phyloP scores from a whole-genome alignment of 2,329 filamentous ascomycete genomes.

The Pestalotiopsis sp. region DNA sequence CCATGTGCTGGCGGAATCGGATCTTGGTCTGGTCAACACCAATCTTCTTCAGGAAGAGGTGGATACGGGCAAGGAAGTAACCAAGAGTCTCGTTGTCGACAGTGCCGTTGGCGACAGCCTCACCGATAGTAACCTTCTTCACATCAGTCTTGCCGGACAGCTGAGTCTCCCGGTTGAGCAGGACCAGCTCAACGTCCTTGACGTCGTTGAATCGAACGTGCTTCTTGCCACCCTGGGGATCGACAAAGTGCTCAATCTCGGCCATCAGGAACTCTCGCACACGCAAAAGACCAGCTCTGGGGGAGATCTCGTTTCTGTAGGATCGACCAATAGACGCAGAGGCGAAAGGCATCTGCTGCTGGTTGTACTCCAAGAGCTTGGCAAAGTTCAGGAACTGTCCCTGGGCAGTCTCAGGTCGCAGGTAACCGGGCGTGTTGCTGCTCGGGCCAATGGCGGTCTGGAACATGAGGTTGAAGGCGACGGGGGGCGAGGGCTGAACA shows the following conservation, averaged over 20 bases:
- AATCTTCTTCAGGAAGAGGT: slow-evolving; percentile 85
- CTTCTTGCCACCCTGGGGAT: slow-evolving; percentile 93
- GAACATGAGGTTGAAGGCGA: slow-evolving; percentile 99
- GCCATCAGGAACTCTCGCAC: slow-evolving; percentile 99
- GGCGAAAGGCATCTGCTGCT: slow-evolving; percentile 93
- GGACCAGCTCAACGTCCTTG: slow-evolving; percentile 77
- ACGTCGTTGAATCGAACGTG: slow-evolving; percentile 87
- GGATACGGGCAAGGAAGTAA: slow-evolving; percentile 94
- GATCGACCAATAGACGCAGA: slow-evolving; percentile 97
- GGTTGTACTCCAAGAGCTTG: slow-evolving; percentile 88
- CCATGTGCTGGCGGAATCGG: slow-evolving; percentile 96
- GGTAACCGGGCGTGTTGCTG: slow-evolving; percentile 81
- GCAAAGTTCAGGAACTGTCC: slow-evolving; percentile 95
- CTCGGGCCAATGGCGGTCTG: slow-evolving; percentile 92
- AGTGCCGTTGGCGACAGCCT: slow-evolving; percentile 79
- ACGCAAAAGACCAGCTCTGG: slow-evolving; percentile 84
- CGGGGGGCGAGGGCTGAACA: slow-evolving; percentile 75
- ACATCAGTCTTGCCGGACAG: slow-evolving; percentile 81
- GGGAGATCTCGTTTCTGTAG: slow-evolving; percentile 97
- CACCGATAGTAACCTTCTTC: slow-evolving; percentile 75
- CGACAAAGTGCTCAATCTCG: slow-evolving; percentile 98
- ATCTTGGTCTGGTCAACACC: slow-evolving; percentile 87
- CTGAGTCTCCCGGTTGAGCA: slow-evolving; percentile 85
- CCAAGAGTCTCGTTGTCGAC: slow-evolving; percentile 98
- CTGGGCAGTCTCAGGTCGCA: slow-evolving; percentile 94